Base-by-base conservation (phyloP, 768 basidiomycete species). In the Tremella yokohamensis region DNA sequence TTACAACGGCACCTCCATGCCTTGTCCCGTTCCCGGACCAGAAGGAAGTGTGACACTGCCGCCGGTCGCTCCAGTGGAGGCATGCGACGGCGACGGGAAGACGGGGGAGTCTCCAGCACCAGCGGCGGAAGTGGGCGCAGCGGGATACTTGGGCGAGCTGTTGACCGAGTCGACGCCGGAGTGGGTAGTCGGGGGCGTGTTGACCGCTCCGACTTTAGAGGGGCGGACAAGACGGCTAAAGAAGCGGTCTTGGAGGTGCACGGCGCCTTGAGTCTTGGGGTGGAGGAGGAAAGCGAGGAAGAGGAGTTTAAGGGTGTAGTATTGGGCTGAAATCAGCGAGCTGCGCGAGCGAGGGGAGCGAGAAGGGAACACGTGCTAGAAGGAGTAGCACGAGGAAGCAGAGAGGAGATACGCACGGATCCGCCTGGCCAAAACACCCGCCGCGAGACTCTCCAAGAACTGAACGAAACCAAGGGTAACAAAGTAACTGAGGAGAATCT, bases 281-380 rank as follows among this genome's bases (percentile, higher is more conserved):
- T 72, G 70, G 16, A 72, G 59, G 49, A 72, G 61, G 58, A 69
- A 72, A 12, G 67, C 70, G 50, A 72, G 67, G 70, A 72, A 67
- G 22, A 68, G 25, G n/a, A 72, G 63, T 42, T 72, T 72, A 56
- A 72, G 48, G 20, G 70, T 72, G 61, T 64, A 72, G 62, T 72
- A 72, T 68, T 72, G 70, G 29, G 70, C 70, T 72, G 56, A 4
- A 20, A 50, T 54, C 24, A 54, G 48, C 53, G 11, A 34, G 29
- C 29, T n/a, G n/a, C n/a, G n/a, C n/a, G n/a, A n/a, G n/a, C n/a
- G n/a, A n/a, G n/a, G n/a, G n/a, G n/a, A n/a, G n/a, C n/a, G n/a
- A n/a, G n/a, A n/a, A n/a, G n/a, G n/a, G n/a, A n/a, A n/a, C n/a
- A n/a, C n/a, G n/a, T n/a, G n/a, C n/a, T n/a, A n/a, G n/a, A n/a